Conservation (phyloP, 495 filamentous ascomycete species). For the Neurospora sp. region DNA sequence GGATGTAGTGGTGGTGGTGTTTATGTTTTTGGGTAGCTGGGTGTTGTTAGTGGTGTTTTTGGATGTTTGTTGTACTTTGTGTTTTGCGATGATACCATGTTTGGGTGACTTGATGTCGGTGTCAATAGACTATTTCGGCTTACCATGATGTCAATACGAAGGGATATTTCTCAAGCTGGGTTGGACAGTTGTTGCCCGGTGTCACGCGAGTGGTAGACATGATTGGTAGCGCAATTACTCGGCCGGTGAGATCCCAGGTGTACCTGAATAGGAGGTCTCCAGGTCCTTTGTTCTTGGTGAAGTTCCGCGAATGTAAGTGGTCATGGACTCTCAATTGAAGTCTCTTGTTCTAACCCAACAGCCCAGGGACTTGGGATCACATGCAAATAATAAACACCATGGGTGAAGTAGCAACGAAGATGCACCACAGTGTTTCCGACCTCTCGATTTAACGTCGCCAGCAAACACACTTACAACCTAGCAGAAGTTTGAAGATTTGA, state of each 20-base stretch:
- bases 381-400: neutral
- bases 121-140: neutral
- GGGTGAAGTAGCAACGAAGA: neutral
- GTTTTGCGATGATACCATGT: neutral
- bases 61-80: neutral
- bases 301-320: neutral
- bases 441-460: neutral
- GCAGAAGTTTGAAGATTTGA: neutral
- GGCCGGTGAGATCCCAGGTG: neutral
- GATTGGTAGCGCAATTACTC: neutral
- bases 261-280: neutral
- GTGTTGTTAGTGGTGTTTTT: neutral
- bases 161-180: neutral
- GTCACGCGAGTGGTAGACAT: neutral
- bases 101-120: neutral
- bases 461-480: neutral
- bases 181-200: neutral
- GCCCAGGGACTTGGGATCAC: neutral
- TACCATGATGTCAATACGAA: neutral
- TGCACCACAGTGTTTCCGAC: neutral
- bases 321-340: neutral
- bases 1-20: conserved; percentile 49
- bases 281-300: neutral
- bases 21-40: neutral
- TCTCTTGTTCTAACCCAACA: neutral